Conservation (phyloP, 2,329 filamentous ascomycete genomes). For the Ophiosphaerella narmari region DNA sequence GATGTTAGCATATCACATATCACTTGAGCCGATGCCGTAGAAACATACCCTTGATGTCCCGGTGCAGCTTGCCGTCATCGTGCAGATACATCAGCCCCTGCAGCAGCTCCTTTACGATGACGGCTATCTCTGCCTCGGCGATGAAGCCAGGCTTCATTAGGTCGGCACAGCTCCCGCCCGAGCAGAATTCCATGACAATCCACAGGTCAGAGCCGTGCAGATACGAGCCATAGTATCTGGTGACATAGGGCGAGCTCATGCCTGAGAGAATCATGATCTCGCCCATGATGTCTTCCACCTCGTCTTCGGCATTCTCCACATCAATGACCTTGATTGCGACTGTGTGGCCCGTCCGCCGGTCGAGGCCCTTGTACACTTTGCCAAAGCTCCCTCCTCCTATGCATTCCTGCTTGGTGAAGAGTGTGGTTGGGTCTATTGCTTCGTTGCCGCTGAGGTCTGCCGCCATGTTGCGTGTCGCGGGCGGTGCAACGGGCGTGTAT, state of each 20-base stretch:
- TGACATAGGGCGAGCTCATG: constrained; percentile 93
- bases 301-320: constrained; percentile 97
- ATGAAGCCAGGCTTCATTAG: constrained; percentile 93
- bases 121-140: constrained; percentile 93
- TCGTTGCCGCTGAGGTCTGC: constrained; percentile 49
- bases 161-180: constrained; percentile 93
- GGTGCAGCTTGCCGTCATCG: constrained; percentile 91
- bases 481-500: neutral
- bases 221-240: constrained; percentile 96
- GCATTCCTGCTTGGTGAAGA: constrained; percentile 79
- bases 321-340: constrained; percentile 99
- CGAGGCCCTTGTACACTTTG: constrained; percentile 97
- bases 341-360: constrained; percentile 88
- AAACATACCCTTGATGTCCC: constrained; percentile 85
- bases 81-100: constrained; percentile 92
- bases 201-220: constrained; percentile 94
- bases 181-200: constrained; percentile 99
- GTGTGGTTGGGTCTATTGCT: constrained; percentile 78
- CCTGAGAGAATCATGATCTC: constrained; percentile 98
- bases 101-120: constrained; percentile 88
- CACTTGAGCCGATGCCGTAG: too few relatives aligned
- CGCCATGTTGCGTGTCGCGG: constrained; percentile 21
- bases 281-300: constrained; percentile 98
- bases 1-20: constrained; percentile 9
- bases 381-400: constrained; percentile 96